Base-by-base conservation (phyloP, 768 basidiomycete genomes). In the Lactarius deliciosus region DNA sequence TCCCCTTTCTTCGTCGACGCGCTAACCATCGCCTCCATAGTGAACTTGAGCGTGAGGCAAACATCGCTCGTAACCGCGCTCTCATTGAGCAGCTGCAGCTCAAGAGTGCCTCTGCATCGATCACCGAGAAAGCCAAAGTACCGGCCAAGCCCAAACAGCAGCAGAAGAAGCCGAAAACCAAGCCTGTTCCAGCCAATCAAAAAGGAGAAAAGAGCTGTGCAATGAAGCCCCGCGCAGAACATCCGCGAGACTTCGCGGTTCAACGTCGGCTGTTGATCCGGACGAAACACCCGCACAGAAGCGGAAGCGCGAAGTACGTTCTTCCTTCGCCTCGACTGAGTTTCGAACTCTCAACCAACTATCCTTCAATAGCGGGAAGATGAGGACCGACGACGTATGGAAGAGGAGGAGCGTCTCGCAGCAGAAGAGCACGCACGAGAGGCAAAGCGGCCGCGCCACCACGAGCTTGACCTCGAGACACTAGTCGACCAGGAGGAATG, bases 61-160 rank as follows among this genome's bases (percentile, higher is more conserved):
- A 92, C 72, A 92, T 94, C 55, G 91, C 89, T 15, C 83, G 89
- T 60, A 94, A 94, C 74, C 86, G 85, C 53, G 87, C 85, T 3
- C 79, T 93, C 10, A 80, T 94, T 43, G 86, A 90, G 69, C 77
- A 91, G 72, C 82, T 94, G 20, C 85, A 90, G 20, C 79, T 91
- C 38, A 82, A 84, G 71, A 83, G 83, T 70, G 85, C 84, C 1
- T 81, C 81, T 43, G 76, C 79, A 6, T 75, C 78, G 18, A 78
- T 90, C 9, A 80, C 81, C 22, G 72, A 85, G 11, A 75, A 64
- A 76, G 69, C 66, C 81, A 79, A 59, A 77, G 25, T 25, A 30
- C 20, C 73, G 47, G 34, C 62, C 13, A 70, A 71, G 41, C 22
- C 61, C 3, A 62, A 64, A 22, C 53, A 65, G 64, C 70, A 76